These are phyloP conservation scores for Fusarium coffeatum DNA, from an alignment of 2,329 filamentous ascomycete species.

Conservation along the genomic window DNA sequence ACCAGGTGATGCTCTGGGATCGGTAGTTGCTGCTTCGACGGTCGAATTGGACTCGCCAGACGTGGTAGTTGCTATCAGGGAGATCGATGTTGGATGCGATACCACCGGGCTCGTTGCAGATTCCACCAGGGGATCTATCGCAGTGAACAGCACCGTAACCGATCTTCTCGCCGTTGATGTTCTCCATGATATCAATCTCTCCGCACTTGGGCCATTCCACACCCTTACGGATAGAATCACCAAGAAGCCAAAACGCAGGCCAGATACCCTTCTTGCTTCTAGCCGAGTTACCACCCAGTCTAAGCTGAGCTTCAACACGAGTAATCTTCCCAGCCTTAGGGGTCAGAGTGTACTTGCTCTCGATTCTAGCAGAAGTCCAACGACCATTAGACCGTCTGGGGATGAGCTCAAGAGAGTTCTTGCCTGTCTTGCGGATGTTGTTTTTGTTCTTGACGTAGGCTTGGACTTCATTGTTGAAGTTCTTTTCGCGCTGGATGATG, in stretches of 20 bases:
- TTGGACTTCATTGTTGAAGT: constrained; percentile 65
- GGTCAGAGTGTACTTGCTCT: constrained; percentile 61
- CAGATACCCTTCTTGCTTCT: constrained; percentile 65
- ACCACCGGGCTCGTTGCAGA: constrained; percentile 64
- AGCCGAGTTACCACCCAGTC: constrained; percentile 57
- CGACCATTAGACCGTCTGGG: constrained; percentile 53
- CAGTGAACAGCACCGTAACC: constrained; percentile 66
- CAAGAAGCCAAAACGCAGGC: constrained; percentile 70
- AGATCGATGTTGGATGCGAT: constrained; percentile 52
- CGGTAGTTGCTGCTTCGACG: constrained; percentile 59
- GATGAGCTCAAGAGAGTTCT: constrained; percentile 63
- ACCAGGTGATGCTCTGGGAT: constrained; percentile 64
- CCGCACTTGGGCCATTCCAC: constrained; percentile 64
- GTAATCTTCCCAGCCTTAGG: constrained; percentile 60
- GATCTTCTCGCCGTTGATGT: constrained; percentile 60
- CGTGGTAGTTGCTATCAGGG: constrained; percentile 58
- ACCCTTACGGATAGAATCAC: constrained; percentile 61
- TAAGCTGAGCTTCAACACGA: constrained; percentile 59
- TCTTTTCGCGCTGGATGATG: constrained; percentile 53
- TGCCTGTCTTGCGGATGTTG: constrained; percentile 65
- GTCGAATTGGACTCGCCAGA: constrained; percentile 63
- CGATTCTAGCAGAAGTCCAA: constrained; percentile 69
- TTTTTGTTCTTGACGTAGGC: constrained; percentile 58
- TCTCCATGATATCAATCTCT: constrained; percentile 70
- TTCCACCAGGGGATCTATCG: constrained; percentile 57